These are phyloP conservation scores for Tarenaya hassleriana DNA, from an alignment of 345 rosid genomes.

Conservation along the genomic window DNA sequence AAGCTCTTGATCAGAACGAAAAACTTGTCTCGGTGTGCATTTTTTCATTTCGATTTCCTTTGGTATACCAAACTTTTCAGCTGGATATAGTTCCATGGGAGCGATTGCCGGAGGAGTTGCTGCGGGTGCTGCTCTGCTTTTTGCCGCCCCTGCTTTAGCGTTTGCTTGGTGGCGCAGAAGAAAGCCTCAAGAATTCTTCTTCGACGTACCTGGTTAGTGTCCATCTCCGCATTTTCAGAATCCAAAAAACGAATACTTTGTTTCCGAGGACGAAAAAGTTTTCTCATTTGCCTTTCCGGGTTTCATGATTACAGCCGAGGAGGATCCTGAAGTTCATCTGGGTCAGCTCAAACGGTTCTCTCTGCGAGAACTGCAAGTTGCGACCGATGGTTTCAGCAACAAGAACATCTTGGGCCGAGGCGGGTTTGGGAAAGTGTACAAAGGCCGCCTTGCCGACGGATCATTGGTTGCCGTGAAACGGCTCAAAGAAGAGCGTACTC, in stretches of 20 bases:
- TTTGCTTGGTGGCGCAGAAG: slow-evolving; percentile 95
- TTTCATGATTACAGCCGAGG: slow-evolving; percentile 61
- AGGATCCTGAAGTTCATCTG: slow-evolving; percentile 88
- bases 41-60: not conserved
- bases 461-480: slow-evolving; percentile 86
- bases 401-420: slow-evolving; percentile 92
- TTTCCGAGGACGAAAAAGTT: not conserved
- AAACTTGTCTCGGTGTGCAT: not conserved
- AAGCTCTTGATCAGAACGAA: too few relatives aligned
- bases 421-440: slow-evolving; percentile 93
- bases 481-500: slow-evolving; percentile 90
- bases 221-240: not conserved
- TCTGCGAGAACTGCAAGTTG: slow-evolving; percentile 82
- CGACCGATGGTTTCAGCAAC: slow-evolving; percentile 87
- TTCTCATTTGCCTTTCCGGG: not conserved
- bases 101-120: slow-evolving; percentile 99
- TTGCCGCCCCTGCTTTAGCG: slow-evolving; percentile 93
- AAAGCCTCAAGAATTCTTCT: slow-evolving; percentile 82
- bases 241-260: not conserved
- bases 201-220: slow-evolving; percentile 84
- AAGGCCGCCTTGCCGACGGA: slow-evolving; percentile 90
- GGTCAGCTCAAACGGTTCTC: slow-evolving; percentile 96
- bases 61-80: slow-evolving; percentile 28
- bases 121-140: slow-evolving; percentile 89
- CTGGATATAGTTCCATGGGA: slow-evolving; percentile 66